Evolutionary conservation across 73 alveolate genomes (phyloP).

Genomic region (Paramecium biaurelia): DNA sequence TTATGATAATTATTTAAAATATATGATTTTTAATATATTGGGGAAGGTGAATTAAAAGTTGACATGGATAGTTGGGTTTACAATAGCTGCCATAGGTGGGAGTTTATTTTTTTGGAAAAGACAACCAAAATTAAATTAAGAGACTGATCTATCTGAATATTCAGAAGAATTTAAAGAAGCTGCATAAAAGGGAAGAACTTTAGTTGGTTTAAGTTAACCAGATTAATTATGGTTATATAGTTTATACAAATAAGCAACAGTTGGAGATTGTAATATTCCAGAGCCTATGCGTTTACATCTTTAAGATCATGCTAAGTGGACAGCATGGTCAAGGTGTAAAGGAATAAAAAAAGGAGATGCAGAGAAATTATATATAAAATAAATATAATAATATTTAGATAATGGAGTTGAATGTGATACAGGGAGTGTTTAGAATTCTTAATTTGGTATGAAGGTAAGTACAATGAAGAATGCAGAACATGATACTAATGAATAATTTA

Average conservation of each 20-base stretch:
- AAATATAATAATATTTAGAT: not conserved
- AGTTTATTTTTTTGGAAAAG: not conserved
- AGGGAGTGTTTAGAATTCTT: not conserved
- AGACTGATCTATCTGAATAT: not conserved
- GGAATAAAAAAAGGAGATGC: conserved; percentile 66
- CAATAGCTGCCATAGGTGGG: not conserved
- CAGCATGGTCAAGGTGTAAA: conserved; percentile 68
- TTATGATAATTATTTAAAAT: not conserved
- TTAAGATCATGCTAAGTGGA: conserved; percentile 70
- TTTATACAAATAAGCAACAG: conserved; percentile 66
- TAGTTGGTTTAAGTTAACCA: not conserved
- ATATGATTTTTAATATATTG: not conserved
- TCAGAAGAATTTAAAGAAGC: not conserved
- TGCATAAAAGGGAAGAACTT: not conserved
- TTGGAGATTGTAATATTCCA: conserved; percentile 67
- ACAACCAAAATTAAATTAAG: not conserved
- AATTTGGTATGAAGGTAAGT: conserved; percentile 7
- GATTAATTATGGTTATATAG: conserved; percentile 59
- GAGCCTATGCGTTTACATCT: conserved; percentile 68
- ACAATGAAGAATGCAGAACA: conserved; percentile 28
- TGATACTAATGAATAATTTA: conserved; percentile 40
- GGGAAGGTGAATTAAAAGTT: not conserved
- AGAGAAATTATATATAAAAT: conserved; percentile 61
- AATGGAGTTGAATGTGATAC: not conserved
- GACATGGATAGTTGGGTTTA: not conserved